Evolutionary conservation across 108 stramenopile genomes (phyloP), one percentile per base, ranked within the genome.

Genomic region (Fragilariopsis cylindrus): DNA sequence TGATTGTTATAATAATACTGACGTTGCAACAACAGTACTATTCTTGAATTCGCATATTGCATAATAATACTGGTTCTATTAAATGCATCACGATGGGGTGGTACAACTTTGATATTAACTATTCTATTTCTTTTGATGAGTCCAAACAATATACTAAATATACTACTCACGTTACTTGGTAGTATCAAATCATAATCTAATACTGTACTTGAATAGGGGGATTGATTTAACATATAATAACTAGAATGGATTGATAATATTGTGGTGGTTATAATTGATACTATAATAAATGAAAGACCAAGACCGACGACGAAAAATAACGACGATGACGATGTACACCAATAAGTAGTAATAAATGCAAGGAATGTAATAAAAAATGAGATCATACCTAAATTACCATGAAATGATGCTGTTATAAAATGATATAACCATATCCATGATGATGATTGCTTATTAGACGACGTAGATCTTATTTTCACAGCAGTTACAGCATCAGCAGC

Each of bases 61-160:
- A 68, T 50, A 68, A 68, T 68, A 12, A 68, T 50, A 18, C 67
- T 68, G 0, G 67, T 68, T 9, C 67, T 15, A 39, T 68, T 47
- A 48, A 68, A 68, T 3, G 67, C 67, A 21, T n/a, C 67, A 11
- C 67, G 67, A 48, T 68, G 67, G 21, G 67, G 67, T 16, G 67
- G 48, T 3, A 52, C 49, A 1, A 68, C 49, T 18, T 50, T n/a
- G n/a, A n/a, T n/a, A n/a, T n/a, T n/a, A n/a, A n/a, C n/a, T n/a
- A n/a, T n/a, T n/a, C n/a, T n/a, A n/a, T n/a, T n/a, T n/a, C n/a
- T n/a, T n/a, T n/a, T n/a, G n/a, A n/a, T n/a, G n/a, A n/a, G n/a
- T n/a, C n/a, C n/a, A n/a, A n/a, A n/a, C n/a, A n/a, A n/a, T n/a
- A n/a, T n/a, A n/a, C n/a, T n/a, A n/a, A n/a, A n/a, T n/a, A n/a